Evolutionary conservation across 345 rosid genomes (phyloP).

Genomic region (Excoecaria cochinchinensis): DNA sequence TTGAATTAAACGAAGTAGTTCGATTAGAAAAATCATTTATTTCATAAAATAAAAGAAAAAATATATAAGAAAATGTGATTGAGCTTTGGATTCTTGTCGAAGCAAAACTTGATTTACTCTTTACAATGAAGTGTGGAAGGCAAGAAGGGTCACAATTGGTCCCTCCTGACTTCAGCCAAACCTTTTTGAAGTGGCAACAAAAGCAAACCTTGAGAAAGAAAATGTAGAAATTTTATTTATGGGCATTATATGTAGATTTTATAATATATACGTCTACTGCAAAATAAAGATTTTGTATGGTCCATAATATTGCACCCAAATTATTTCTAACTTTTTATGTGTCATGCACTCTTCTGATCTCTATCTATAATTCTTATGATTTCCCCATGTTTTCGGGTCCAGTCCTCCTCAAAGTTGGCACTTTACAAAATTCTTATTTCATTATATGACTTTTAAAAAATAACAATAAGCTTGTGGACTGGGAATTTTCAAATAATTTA

Average conservation of each 20-base stretch:
- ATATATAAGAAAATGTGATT: no score
- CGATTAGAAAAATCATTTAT: no score
- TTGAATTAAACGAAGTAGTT: no score
- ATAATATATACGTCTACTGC: no score
- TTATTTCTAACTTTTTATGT: neutral
- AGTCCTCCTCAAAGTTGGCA: no score
- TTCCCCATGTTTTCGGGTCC: no score
- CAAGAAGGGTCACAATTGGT: conserved; percentile 14
- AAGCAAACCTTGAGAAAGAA: conserved; percentile 14
- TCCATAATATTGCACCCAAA: conserved; percentile 1
- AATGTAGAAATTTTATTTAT: neutral
- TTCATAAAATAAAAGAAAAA: no score
- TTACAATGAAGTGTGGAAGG: conserved; percentile 13
- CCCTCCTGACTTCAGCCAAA: conserved; percentile 17
- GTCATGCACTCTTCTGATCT: neutral
- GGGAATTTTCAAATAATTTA: no score
- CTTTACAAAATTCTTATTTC: no score
- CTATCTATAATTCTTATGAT: no score
- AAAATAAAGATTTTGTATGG: neutral
- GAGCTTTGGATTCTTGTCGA: conserved; percentile 43
- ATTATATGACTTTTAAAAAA: no score
- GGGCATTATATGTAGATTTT: neutral
- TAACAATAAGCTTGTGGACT: no score
- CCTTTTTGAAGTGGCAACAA: conserved; percentile 23
- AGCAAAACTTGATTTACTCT: conserved; percentile 11